phyloP scores from a whole-genome alignment of 768 basidiomycete genomes.

The Amanita rimosa region DNA sequence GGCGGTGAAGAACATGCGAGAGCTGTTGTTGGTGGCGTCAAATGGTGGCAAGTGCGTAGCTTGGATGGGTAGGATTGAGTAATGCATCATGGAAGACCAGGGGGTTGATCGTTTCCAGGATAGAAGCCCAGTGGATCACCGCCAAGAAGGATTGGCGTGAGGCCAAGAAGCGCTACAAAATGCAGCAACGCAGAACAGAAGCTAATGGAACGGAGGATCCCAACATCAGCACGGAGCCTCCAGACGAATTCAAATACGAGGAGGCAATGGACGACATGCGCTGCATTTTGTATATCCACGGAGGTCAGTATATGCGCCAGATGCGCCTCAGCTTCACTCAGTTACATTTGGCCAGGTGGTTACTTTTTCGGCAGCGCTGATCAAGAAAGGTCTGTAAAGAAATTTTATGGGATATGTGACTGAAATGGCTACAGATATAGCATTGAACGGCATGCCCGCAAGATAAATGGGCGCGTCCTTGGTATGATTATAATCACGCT shows the following conservation, averaged over 20 bases:
- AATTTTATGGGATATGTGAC: background rate
- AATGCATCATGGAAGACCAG: conserved; percentile 4
- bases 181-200: conserved; percentile 20
- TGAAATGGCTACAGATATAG: conserved; percentile 34
- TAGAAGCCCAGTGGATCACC: conserved; percentile 83
- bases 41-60: conserved; percentile 97
- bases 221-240: conserved; percentile 9
- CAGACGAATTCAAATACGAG: conserved; percentile 26
- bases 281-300: conserved; percentile 76
- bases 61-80: conserved; percentile 47
- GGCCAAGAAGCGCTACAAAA: conserved; percentile 46
- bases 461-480: conserved; percentile 87
- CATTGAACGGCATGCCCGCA: conserved; percentile 79
- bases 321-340: background rate
- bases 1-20: conserved; percentile 73
- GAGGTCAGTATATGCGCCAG: conserved; percentile 33
- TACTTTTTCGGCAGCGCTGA: conserved; percentile 79
- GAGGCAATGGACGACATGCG: conserved; percentile 75
- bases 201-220: conserved; percentile 3
- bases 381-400: conserved; percentile 45
- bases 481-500: conserved; percentile 25
- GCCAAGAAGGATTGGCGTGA: conserved; percentile 77
- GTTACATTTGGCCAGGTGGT: conserved; percentile 38
- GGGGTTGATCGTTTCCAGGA: conserved; percentile 28
- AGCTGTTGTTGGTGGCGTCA: conserved; percentile 73